Evolutionary conservation across 192 early-diverging fungal genomes (phyloP).

Genomic region (Phlyctochytrium planicorne): DNA sequence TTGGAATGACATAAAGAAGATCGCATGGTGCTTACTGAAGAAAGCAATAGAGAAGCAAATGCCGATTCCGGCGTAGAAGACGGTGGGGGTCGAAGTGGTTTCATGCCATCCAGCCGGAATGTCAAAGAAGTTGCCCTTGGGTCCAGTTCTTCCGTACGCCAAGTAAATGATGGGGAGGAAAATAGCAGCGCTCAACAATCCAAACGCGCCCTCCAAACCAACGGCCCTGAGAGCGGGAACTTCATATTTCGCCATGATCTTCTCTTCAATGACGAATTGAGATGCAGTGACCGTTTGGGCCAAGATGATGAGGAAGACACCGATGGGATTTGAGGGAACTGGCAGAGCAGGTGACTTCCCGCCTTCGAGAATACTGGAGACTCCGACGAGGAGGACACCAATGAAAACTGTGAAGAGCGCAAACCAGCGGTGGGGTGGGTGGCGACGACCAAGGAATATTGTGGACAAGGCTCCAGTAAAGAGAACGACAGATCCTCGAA

Average conservation of each 20-base stretch:
- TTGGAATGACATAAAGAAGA: no score
- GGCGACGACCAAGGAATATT: slow-evolving; percentile 77
- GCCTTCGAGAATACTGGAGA: slow-evolving; percentile 14
- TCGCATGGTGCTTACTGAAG: slow-evolving; percentile 3
- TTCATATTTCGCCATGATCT: slow-evolving; percentile 77
- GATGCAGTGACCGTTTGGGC: slow-evolving; percentile 92
- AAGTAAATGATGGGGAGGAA: slow-evolving; percentile 77
- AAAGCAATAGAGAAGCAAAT: slow-evolving; percentile 91
- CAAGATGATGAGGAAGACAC: slow-evolving; percentile 79
- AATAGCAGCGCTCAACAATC: slow-evolving; percentile 66
- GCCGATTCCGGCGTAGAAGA: slow-evolving; percentile 57
- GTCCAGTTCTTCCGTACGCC: slow-evolving; percentile 54
- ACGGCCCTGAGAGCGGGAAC: slow-evolving; percentile 87
- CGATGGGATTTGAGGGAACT: slow-evolving; percentile 54
- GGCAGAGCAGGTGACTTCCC: slow-evolving; percentile 1
- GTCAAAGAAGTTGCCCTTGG: slow-evolving; percentile 83
- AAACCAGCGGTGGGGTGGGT: slow-evolving; percentile 78
- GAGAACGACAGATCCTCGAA: slow-evolving; percentile 92
- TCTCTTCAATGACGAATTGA: slow-evolving; percentile 97
- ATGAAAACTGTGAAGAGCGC: slow-evolving; percentile 76
- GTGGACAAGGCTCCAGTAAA: slow-evolving; percentile 90
- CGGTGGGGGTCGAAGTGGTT: slow-evolving; percentile 18
- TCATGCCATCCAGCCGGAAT: slow-evolving; percentile 71
- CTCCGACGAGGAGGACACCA: slow-evolving; percentile 89
- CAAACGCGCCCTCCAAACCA: slow-evolving; percentile 91